Evolutionary conservation across 768 basidiomycete genomes (phyloP).

Genomic region (Paxillus rubicundulus): DNA sequence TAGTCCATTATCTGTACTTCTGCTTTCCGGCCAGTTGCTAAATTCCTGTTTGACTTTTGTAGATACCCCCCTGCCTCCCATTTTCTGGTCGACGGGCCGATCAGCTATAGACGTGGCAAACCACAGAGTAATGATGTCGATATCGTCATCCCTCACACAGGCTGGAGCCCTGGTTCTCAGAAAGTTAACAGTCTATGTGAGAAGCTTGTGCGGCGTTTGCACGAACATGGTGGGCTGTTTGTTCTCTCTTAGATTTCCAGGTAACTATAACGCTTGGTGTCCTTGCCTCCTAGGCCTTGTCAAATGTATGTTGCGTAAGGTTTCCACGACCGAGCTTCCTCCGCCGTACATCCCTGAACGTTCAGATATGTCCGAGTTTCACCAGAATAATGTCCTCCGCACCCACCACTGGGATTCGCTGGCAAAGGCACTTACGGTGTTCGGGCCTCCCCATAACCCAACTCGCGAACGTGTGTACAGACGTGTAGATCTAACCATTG

Average conservation of each 20-base stretch:
- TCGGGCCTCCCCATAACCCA: constrained; percentile 52
- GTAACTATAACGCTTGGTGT: background rate
- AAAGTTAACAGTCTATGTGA: constrained; percentile 63
- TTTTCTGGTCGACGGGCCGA: background rate
- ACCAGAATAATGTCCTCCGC: constrained; percentile 49
- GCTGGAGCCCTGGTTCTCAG: constrained; percentile 39
- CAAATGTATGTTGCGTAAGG: constrained; percentile 81
- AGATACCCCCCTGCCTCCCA: background rate
- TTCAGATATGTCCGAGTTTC: constrained; percentile 61
- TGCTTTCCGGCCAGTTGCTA: background rate
- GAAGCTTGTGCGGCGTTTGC: constrained; percentile 54
- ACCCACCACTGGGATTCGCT: constrained; percentile 74
- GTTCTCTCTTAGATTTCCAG: background rate
- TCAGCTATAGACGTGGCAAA: constrained; percentile 85
- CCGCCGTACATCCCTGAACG: background rate
- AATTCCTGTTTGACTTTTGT: background rate
- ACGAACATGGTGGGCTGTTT: constrained; percentile 49
- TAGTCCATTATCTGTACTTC: constrained; percentile 20
- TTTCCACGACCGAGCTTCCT: background rate
- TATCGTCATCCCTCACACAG: constrained; percentile 78
- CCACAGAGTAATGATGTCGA: constrained; percentile 81
- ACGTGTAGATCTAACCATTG: constrained; percentile 83
- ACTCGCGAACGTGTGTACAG: constrained; percentile 47
- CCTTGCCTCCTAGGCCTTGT: constrained; percentile 51
- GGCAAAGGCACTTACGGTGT: constrained; percentile 82